Conservation (phyloP, 306 rosid species). For the Prunus armeniaca region DNA sequence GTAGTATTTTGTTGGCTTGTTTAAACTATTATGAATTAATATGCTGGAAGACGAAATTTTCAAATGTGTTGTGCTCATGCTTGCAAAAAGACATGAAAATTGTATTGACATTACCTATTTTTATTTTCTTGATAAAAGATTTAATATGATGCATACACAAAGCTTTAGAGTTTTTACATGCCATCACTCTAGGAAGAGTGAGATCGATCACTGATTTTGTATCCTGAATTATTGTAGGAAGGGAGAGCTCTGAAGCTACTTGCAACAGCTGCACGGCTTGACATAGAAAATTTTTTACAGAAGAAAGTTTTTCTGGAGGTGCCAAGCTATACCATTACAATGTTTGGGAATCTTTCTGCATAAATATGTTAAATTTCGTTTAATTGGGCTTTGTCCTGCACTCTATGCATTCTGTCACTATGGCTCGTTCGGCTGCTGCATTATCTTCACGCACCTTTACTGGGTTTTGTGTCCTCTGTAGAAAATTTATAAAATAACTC, state of each 20-base stretch:
- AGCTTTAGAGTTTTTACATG: background rate
- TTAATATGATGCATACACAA: background rate
- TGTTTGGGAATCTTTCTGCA: background rate
- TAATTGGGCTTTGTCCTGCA: background rate
- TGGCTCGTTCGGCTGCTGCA: background rate
- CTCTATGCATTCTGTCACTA: background rate
- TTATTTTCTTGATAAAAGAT: background rate
- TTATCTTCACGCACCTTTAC: background rate
- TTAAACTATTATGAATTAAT: background rate
- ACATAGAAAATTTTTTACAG: conserved; percentile 82
- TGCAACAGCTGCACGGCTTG: conserved; percentile 92
- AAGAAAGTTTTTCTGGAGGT: conserved; percentile 96
- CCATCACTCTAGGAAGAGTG: conserved; percentile 54
- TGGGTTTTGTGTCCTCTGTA: background rate
- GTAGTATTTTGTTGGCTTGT: background rate
- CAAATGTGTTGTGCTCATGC: background rate
- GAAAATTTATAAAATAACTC: conserved; percentile 8
- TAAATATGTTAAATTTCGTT: background rate
- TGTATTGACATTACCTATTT: background rate
- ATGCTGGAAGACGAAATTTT: background rate
- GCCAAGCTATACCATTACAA: background rate
- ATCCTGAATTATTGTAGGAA: conserved; percentile 48
- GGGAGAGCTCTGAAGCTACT: conserved; percentile 93
- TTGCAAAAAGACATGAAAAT: background rate
- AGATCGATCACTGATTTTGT: conserved; percentile 30